Evolutionary conservation across 2,329 filamentous ascomycete genomes (phyloP).

Genomic region (Dothideomycetes sp.): DNA sequence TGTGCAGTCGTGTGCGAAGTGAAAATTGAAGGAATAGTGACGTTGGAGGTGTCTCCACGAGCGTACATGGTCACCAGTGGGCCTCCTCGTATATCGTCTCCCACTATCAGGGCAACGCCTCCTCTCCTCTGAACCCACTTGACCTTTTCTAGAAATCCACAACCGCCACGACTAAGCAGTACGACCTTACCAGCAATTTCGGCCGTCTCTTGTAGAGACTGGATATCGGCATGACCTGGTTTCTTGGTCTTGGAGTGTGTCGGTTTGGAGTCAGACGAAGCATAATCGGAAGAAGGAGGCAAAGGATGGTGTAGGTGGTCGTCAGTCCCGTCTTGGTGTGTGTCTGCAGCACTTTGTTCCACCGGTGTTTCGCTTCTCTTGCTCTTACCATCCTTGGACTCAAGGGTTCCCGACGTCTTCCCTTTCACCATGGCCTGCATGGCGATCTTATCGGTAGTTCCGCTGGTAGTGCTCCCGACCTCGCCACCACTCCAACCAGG

Average conservation of each 20-base stretch:
- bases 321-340: slow-evolving; percentile 67
- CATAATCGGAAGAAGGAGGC: slow-evolving; percentile 33
- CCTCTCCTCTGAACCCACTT: slow-evolving; percentile 93
- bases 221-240: slow-evolving; percentile 68
- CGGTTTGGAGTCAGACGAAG: slow-evolving; percentile 32
- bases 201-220: slow-evolving; percentile 80
- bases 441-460: slow-evolving; percentile 29
- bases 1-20: slow-evolving; percentile 93
- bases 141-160: slow-evolving; percentile 92
- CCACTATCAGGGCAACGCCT: slow-evolving; percentile 82
- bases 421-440: slow-evolving; percentile 24
- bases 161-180: slow-evolving; percentile 81
- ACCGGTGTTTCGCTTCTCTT: neutral
- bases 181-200: slow-evolving; percentile 93
- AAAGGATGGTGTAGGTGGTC: slow-evolving; percentile 64
- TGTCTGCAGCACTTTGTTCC: slow-evolving; percentile 14
- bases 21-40: slow-evolving; percentile 89
- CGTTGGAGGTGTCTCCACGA: slow-evolving; percentile 88
- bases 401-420: slow-evolving; percentile 18
- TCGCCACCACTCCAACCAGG: slow-evolving; percentile 69
- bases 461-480: slow-evolving; percentile 33
- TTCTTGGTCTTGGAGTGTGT: slow-evolving; percentile 27
- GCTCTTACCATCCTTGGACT: slow-evolving; percentile 17
- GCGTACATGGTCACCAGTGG: slow-evolving; percentile 96
- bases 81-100: slow-evolving; percentile 82